phyloP scores from a whole-genome alignment of 2,329 filamentous ascomycete genomes.

The Arthrobotrys conoides region DNA sequence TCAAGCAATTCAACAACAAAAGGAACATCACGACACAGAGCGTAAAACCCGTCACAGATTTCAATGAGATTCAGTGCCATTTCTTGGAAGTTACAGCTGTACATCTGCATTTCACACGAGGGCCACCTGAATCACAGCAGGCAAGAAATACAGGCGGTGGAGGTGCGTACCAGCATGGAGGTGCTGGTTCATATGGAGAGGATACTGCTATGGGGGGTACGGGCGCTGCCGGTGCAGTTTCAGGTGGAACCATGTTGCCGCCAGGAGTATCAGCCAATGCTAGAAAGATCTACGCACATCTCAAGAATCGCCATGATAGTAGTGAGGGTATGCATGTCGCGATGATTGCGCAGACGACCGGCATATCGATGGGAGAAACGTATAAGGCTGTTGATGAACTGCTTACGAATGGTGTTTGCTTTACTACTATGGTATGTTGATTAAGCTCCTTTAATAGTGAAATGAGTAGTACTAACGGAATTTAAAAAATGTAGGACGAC shows the following conservation, averaged over 20 bases:
- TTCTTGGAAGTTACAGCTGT: slow-evolving; percentile 89
- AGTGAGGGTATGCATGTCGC: slow-evolving; percentile 89
- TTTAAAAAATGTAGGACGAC: slow-evolving; percentile 59
- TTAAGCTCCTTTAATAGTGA: slow-evolving; percentile 62
- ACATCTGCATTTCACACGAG: slow-evolving; percentile 85
- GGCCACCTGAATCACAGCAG: slow-evolving; percentile 70
- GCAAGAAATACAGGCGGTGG: slow-evolving; percentile 66
- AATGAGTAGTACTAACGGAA: slow-evolving; percentile 63
- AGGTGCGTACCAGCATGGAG: slow-evolving; percentile 73
- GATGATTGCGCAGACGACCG: slow-evolving; percentile 77
- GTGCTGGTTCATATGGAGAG: slow-evolving; percentile 43
- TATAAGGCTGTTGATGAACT: slow-evolving; percentile 85
- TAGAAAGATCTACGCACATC: slow-evolving; percentile 78
- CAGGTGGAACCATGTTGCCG: slow-evolving; percentile 66
- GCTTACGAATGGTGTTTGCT: slow-evolving; percentile 80
- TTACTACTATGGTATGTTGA: slow-evolving; percentile 78
- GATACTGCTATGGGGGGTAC: slow-evolving; percentile 65
- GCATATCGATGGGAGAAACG: slow-evolving; percentile 79
- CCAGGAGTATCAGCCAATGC: slow-evolving; percentile 73
- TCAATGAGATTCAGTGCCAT: slow-evolving; percentile 95
- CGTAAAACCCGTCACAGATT: slow-evolving; percentile 83
- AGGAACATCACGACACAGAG: slow-evolving; percentile 84
- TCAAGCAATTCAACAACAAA: slow-evolving; percentile 88
- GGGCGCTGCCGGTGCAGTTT: slow-evolving; percentile 64
- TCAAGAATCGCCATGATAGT: slow-evolving; percentile 77